Conservation (phyloP, 1,139 yeast genomes). For the Pichia sp. region DNA sequence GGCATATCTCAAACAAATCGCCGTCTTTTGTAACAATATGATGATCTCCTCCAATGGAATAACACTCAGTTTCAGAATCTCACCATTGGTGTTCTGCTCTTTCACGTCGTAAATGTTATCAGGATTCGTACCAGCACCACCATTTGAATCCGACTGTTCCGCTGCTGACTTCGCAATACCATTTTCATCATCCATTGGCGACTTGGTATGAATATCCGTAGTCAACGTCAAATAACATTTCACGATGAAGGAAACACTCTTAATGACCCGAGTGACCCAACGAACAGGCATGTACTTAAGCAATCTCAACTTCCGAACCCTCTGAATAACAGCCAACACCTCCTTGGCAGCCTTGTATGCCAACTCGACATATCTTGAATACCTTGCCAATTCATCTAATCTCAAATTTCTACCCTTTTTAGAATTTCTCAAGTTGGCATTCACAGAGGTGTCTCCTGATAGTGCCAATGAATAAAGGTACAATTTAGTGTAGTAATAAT, state of each 20-base stretch:
- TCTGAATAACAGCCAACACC: slow-evolving; percentile 65
- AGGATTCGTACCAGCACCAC: background rate
- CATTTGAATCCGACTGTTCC: background rate
- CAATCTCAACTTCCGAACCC: slow-evolving; percentile 65
- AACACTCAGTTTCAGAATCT: slow-evolving; percentile 58
- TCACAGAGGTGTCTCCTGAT: slow-evolving; percentile 39
- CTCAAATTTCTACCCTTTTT: slow-evolving; percentile 39
- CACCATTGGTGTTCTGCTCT: slow-evolving; percentile 24
- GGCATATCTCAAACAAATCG: slow-evolving; percentile 73
- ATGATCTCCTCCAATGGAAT: slow-evolving; percentile 72
- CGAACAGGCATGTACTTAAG: slow-evolving; percentile 83
- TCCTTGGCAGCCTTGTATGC: slow-evolving; percentile 88
- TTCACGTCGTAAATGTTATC: background rate
- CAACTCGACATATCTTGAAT: slow-evolving; percentile 74
- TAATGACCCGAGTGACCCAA: slow-evolving; percentile 86
- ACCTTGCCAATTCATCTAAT: slow-evolving; percentile 68
- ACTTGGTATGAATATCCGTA: slow-evolving; percentile 34
- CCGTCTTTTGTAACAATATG: slow-evolving; percentile 66
- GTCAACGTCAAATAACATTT: slow-evolving; percentile 76
- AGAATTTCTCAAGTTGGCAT: slow-evolving; percentile 20
- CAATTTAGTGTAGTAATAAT: slow-evolving; percentile 78
- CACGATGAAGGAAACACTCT: slow-evolving; percentile 88
- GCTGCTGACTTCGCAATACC: no score
- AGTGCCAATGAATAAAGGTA: slow-evolving; percentile 84
- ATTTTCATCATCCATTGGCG: slow-evolving; percentile 1